Percentiles rank a stretch among this genome's conserved stretches.
These are phyloP conservation scores for Leccinum variabile DNA, from an alignment of 1,284 basidiomycete species.

Conservation along the genomic window DNA sequence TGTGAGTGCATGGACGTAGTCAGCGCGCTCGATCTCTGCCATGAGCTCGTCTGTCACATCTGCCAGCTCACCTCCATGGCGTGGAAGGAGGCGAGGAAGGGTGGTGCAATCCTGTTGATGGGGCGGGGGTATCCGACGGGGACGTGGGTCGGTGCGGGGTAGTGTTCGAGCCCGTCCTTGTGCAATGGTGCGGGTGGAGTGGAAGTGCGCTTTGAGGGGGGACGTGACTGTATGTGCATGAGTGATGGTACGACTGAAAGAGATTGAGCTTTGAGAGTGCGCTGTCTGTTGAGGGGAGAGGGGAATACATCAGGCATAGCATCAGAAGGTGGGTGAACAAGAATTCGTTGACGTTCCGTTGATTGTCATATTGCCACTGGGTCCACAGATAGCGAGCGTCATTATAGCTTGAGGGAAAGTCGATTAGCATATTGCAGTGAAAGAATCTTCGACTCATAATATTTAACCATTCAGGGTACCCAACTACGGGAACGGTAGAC, in stretches of 20 bases:
- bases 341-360: too few species aligned
- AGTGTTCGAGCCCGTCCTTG: slow-evolving; percentile 37
- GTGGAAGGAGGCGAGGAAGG: slow-evolving; percentile 54
- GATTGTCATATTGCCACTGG: too few species aligned
- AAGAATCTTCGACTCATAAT: too few species aligned
- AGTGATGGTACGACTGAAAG: slow-evolving; percentile 60
- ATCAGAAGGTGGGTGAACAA: too few species aligned
- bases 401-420: too few species aligned
- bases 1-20: slow-evolving; percentile 35
- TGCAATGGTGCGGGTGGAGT: slow-evolving; percentile 23
- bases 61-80: slow-evolving; percentile 58
- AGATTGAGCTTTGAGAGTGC: slow-evolving; percentile 59
- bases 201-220: slow-evolving; percentile 28
- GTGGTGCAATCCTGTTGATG: slow-evolving; percentile 52
- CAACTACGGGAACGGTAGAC: too few species aligned
- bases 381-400: too few species aligned
- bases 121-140: slow-evolving; percentile 59
- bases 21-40: slow-evolving; percentile 64
- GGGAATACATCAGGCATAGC: too few species aligned
- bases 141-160: slow-evolving; percentile 32
- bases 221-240: slow-evolving; percentile 45
- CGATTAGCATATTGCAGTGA: too few species aligned
- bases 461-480: too few species aligned
- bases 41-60: slow-evolving; percentile 68
- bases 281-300: slow-evolving; percentile 58